These are phyloP conservation scores for Artomyces pyxidatus DNA, from an alignment of 768 basidiomycete species.

Conservation along the genomic window DNA sequence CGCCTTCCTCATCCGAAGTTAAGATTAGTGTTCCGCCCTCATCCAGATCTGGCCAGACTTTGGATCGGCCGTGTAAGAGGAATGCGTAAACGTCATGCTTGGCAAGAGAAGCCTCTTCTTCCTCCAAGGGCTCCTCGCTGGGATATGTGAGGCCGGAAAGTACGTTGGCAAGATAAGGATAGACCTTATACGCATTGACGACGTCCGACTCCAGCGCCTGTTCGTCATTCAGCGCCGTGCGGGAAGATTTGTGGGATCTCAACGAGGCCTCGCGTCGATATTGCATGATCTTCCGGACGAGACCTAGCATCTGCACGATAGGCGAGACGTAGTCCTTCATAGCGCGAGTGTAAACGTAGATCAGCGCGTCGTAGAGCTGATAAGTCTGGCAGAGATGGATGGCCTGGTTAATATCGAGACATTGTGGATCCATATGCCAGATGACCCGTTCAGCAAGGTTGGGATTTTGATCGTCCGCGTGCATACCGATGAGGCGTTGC, in stretches of 20 bases:
- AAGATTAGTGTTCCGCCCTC: slow-evolving; percentile 68
- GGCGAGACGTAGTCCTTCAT: slow-evolving; percentile 86
- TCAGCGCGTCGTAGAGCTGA: slow-evolving; percentile 85
- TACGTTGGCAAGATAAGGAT: slow-evolving; percentile 74
- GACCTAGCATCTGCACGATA: slow-evolving; percentile 71
- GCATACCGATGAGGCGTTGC: slow-evolving; percentile 71
- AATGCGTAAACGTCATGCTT: slow-evolving; percentile 73
- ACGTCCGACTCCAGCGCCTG: slow-evolving; percentile 46
- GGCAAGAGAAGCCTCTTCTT: slow-evolving; percentile 59
- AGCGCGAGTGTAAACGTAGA: slow-evolving; percentile 89
- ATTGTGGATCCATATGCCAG: slow-evolving; percentile 91
- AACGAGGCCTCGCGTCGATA: slow-evolving; percentile 35
- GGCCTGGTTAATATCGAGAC: slow-evolving; percentile 89
- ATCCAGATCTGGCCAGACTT: slow-evolving; percentile 66
- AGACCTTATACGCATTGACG: slow-evolving; percentile 85
- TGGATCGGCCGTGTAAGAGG: slow-evolving; percentile 75
- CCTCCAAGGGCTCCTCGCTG: slow-evolving; percentile 61
- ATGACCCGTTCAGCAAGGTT: slow-evolving; percentile 83
- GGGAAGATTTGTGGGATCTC: slow-evolving; percentile 21
- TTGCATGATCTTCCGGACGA: slow-evolving; percentile 63
- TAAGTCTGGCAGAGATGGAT: slow-evolving; percentile 78
- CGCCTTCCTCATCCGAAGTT: slow-evolving; percentile 67
- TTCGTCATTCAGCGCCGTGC: slow-evolving; percentile 23
- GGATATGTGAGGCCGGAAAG: slow-evolving; percentile 85
- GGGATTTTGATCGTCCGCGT: slow-evolving; percentile 61